Evolutionary conservation across 116 monocot species (phyloP), one percentile per base, ranked within the genome.

Genomic region (Iris pallida): DNA sequence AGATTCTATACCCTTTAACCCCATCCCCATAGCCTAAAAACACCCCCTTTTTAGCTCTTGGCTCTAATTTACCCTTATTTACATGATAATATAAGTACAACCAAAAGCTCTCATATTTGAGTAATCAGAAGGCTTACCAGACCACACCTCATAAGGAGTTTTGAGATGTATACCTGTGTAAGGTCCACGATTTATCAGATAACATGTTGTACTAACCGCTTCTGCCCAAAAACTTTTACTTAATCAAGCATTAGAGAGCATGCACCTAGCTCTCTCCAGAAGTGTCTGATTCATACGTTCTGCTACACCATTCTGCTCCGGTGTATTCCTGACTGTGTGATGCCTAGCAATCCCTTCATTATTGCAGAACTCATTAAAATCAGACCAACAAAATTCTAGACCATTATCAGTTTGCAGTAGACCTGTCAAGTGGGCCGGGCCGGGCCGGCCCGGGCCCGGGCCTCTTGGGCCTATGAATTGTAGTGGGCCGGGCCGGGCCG

Each of bases 291-390:
- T 60, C 30, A 41, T 41, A 5, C 20, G 18, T 41, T 60, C 30
- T 66, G 13, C 52, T 53, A 67, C 18, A 53, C 49, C 18, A 51
- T 67, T 67, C 53, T 65, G 45, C 17, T 47, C 7, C 9, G 65
- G 65, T 46, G 48, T 65, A 49, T 65, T 16, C 8, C 18, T 67
- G 66, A 67, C 66, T 52, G 5, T 20, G 14, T 67, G 45, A 52
- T 51, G 66, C 66, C 53, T 53, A 47, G 64, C 56, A 56, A 56
- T 56, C 13, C 45, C 47, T 45, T 67, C 51, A 67, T 51, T 16
- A 4, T 67, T 67, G 12, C 53, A 68, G 17, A 68, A 56, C 68
- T 68, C 55, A 53, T 56, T 11, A 43, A 68, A 68, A 16, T 54
- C 45, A 42, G 42, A 42, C 2, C 5, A 42, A 41, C 17, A 45